Base-by-base conservation (phyloP, 768 basidiomycete species). In the Rhodotorula graminis region DNA sequence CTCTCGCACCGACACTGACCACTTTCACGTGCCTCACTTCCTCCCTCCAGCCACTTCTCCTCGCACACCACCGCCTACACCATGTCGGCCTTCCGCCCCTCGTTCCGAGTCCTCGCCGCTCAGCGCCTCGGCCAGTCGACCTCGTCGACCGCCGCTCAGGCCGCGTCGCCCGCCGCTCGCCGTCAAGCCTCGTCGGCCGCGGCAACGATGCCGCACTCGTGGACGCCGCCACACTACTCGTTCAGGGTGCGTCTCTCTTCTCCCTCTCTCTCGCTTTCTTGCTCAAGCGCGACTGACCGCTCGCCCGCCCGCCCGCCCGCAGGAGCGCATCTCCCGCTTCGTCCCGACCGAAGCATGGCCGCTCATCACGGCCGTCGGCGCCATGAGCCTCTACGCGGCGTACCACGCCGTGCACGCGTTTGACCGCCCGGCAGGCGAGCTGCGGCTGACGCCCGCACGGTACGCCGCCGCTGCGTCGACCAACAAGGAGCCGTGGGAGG, bases 311-410 rank as follows among this genome's bases (percentile, higher is more conserved):
- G 0, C 4, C 40, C 6, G 33, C 23, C 25, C 44, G 29, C 42
- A 66, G 65, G 65, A 66, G 7, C 31, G 50, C 10, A 3, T 67
- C 10, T 9, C 8, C n/a, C 40, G 42, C 37, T 67, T 67, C 23
- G 27, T n/a, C 21, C 66, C 66, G 29, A 33, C 42, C 47, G 66
- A 67, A 25, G 31, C 58, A 0, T 67, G 61, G 59, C 66, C 66
- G 0, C 59, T 67, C 27, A 59, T 67, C 40, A 37, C 59, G 50
- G 25, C 50, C 37, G 58, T 60, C n/a, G 23, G n/a, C n/a, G 5
- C 14, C 37, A 59, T 67, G 58, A 42, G 59, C 21, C 1, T 58
- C 23, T 67, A 50, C 37, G 65, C 21, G 9, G 31, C 52, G 49
- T 49, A n/a, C 61, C 27, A 49, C 46, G n/a, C 46, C 49, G 49